Percentiles rank a stretch among this genome's conserved stretches.
phyloP scores from a whole-genome alignment of 2,329 filamentous ascomycete genomes.

The Phaeosphaeria sp. region DNA sequence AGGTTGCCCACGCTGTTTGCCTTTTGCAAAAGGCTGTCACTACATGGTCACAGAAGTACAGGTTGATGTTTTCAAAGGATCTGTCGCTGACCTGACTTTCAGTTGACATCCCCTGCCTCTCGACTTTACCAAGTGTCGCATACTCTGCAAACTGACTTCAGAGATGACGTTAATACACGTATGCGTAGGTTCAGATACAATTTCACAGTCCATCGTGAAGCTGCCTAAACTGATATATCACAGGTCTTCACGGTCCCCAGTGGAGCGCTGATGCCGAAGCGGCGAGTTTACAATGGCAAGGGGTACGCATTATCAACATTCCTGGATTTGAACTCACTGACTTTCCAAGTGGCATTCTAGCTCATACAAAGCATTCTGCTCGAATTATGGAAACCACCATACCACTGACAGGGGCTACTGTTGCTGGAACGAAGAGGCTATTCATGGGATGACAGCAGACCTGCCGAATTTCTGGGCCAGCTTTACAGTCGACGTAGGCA shows the following conservation, averaged over 20 bases:
- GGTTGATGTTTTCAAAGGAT: neutral
- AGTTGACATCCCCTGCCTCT: slow-evolving; percentile 28
- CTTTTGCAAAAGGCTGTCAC: too few species aligned
- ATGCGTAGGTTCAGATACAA: neutral
- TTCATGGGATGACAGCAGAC: slow-evolving; percentile 46
- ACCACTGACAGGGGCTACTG: slow-evolving; percentile 33
- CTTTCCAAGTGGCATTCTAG: slow-evolving; percentile 23
- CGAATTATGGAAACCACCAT: slow-evolving; percentile 49
- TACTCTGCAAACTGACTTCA: slow-evolving; percentile 13
- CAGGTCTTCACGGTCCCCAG: neutral
- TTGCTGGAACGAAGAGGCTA: slow-evolving; percentile 59
- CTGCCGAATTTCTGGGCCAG: slow-evolving; percentile 44
- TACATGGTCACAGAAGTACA: neutral
- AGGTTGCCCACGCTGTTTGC: too few species aligned
- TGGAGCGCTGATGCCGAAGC: neutral
- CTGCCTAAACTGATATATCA: neutral
- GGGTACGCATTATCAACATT: slow-evolving; percentile 45
- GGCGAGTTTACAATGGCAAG: slow-evolving; percentile 43
- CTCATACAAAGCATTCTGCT: slow-evolving; percentile 54
- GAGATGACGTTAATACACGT: slow-evolving; percentile 4
- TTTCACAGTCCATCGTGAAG: neutral
- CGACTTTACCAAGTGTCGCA: slow-evolving; percentile 13
- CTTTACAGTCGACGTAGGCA: slow-evolving; percentile 20
- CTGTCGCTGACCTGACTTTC: slow-evolving; percentile 12
- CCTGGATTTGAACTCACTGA: slow-evolving; percentile 9